These are phyloP conservation scores for Hypoxylon lienhwacheense DNA, from an alignment of 495 filamentous ascomycete genomes.

Conservation along the genomic window DNA sequence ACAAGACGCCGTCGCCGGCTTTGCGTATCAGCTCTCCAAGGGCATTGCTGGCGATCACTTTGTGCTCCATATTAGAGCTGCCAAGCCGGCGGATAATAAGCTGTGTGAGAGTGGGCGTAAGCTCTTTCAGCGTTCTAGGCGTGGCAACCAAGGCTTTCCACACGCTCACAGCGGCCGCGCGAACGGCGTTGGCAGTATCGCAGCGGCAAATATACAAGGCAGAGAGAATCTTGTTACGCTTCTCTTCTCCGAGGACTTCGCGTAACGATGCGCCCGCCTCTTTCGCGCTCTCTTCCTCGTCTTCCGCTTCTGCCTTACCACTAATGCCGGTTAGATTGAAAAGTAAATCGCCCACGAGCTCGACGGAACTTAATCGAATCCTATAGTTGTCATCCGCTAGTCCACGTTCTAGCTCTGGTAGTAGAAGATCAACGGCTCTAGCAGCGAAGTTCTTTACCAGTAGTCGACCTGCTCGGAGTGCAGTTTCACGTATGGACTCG, in stretches of 20 bases:
- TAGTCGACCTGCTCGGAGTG: constrained; percentile 86
- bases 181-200: constrained; percentile 92
- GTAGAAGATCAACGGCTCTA: constrained; percentile 86
- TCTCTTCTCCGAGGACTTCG: constrained; percentile 92
- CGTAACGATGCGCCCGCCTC: constrained; percentile 89
- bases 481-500: constrained; percentile 92
- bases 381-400: constrained; percentile 94
- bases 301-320: constrained; percentile 76
- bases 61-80: constrained; percentile 96
- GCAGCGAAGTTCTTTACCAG: constrained; percentile 98
- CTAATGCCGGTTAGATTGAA: constrained; percentile 98
- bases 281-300: constrained; percentile 69
- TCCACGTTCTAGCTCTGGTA: constrained; percentile 93
- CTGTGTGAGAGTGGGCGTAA: constrained; percentile 90
- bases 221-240: constrained; percentile 91
- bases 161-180: constrained; percentile 84
- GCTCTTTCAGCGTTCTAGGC: constrained; percentile 88
- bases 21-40: constrained; percentile 95
- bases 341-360: constrained; percentile 92
- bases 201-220: constrained; percentile 96
- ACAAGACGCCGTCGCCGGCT: constrained; percentile 88
- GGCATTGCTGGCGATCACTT: constrained; percentile 95
- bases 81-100: constrained; percentile 92
- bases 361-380: constrained; percentile 95
- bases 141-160: constrained; percentile 97